Base-by-base conservation (phyloP, 1,139 yeast species). In the Diutina scorzettiae region DNA sequence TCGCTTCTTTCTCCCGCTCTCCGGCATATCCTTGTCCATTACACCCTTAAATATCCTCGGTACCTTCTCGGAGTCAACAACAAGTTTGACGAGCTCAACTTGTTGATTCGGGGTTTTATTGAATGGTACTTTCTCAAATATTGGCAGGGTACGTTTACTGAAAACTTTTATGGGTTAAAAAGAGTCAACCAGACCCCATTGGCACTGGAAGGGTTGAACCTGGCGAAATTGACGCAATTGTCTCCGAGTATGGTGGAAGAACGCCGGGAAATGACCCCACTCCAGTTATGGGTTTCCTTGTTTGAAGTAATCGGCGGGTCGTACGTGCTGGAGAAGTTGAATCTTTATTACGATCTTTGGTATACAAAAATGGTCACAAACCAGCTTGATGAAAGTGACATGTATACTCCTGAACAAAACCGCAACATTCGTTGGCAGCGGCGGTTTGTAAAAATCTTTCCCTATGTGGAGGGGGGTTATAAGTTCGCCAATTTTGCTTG, bases 71-170 rank as follows among this genome's bases (percentile, higher is more conserved):
- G 69, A 47, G 52, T 82, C 5, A 77, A 85, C 32, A 79, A 83
- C 53, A 63, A 67, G 43, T 87, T 82, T 54, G 96, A 89, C 56
- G 95, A 85, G 60, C 52, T 86, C 29, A 82, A 81, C 51, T 59
- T 81, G 9, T 49, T 74, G 2, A 49, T 81, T 4, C 64, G 91
- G 56, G 78, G 84, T 0, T 49, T 72, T n/a, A 65, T 89, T 1
- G 96, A 91, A 58, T 80, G 79, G 69, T 72, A 74, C 50, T 85
- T 81, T 52, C 58, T 89, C 42, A 71, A 65, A 43, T 69, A 71
- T 44, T 84, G 94, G 86, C 89, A 84, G 53, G 78, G 95, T 0
- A 76, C 93, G 2, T 86, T 91, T 52, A 85, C 95, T 0, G 97
- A 89, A 57, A 84, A 84, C 56, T 91, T 89, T 56, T 89, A 91